Evolutionary conservation across 768 basidiomycete genomes (phyloP).

Genomic region (Dentipellis fragilis): DNA sequence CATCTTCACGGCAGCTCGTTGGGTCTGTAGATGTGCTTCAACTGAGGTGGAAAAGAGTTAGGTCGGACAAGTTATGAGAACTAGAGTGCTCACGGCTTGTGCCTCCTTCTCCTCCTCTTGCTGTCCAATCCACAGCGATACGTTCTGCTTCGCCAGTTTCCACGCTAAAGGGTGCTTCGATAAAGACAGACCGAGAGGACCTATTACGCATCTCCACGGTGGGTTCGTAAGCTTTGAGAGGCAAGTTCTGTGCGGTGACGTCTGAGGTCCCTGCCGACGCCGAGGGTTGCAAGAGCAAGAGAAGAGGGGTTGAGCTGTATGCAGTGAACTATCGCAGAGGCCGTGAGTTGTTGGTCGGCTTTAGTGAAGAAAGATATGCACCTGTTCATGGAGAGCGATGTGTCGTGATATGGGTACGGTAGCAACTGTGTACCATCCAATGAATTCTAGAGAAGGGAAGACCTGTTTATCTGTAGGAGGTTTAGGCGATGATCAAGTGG

Average conservation of each 20-base stretch:
- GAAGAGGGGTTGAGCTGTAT: slow-evolving; percentile 82
- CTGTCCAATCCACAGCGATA: slow-evolving; percentile 95
- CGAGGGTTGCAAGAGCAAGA: slow-evolving; percentile 64
- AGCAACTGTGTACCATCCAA: slow-evolving; percentile 96
- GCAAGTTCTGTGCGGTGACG: slow-evolving; percentile 65
- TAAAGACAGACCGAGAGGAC: slow-evolving; percentile 66
- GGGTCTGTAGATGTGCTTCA: slow-evolving; percentile 82
- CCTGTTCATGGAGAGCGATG: slow-evolving; percentile 81
- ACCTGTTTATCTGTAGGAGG: slow-evolving; percentile 83
- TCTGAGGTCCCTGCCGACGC: slow-evolving; percentile 32
- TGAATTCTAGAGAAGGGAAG: slow-evolving; percentile 93
- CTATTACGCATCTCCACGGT: slow-evolving; percentile 78
- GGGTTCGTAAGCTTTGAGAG: slow-evolving; percentile 90
- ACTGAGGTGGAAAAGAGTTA: slow-evolving; percentile 36
- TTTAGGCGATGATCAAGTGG: too few relatives aligned
- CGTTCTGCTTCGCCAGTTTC: slow-evolving; percentile 98
- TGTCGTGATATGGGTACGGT: slow-evolving; percentile 64
- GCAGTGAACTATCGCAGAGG: slow-evolving; percentile 52
- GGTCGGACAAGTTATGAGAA: slow-evolving; percentile 5
- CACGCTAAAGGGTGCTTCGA: slow-evolving; percentile 79
- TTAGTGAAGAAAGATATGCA: slow-evolving; percentile 17
- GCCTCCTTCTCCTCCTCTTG: slow-evolving; percentile 74
- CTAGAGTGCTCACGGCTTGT: slow-evolving; percentile 55
- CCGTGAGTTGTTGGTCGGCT: background rate
- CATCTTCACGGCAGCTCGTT: slow-evolving; percentile 95